These are phyloP conservation scores for Amyloporia xantha DNA, from an alignment of 768 basidiomycete species.

Conservation along the genomic window DNA sequence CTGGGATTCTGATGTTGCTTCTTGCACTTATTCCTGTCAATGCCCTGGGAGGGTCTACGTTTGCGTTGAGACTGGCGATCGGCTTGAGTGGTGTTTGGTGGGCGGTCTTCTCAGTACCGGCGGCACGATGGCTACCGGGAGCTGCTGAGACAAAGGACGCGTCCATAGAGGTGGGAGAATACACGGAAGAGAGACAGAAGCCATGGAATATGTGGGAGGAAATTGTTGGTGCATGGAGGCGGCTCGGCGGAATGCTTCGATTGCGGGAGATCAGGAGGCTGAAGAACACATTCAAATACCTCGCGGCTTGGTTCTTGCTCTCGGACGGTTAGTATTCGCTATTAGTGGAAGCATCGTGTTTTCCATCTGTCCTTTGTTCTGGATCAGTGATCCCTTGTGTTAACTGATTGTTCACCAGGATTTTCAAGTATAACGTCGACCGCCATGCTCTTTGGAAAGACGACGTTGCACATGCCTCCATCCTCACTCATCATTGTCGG, in stretches of 20 bases:
- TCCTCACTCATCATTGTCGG: conserved; percentile 77
- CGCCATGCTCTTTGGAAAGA: conserved; percentile 89
- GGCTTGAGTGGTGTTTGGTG: conserved; percentile 86
- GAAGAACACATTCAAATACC: conserved; percentile 80
- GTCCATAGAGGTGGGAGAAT: conserved; percentile 3
- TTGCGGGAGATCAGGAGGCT: conserved; percentile 69
- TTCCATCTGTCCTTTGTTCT: too few species aligned
- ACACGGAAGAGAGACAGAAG: conserved; percentile 3
- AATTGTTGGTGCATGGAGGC: conserved; percentile 65
- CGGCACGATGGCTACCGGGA: conserved; percentile 66
- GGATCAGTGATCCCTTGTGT: too few species aligned
- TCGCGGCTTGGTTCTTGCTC: conserved; percentile 91
- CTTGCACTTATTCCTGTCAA: conserved; percentile 75
- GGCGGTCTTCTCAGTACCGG: conserved; percentile 76
- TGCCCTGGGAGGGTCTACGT: conserved; percentile 64
- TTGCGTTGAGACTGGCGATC: conserved; percentile 75
- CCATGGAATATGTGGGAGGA: conserved; percentile 45
- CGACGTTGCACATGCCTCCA: conserved; percentile 72
- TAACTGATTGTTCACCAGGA: conserved; percentile 35
- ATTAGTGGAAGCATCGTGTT: too few species aligned
- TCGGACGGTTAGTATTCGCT: conserved; percentile 62
- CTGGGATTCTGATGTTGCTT: conserved; percentile 74
- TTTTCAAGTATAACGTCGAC: conserved; percentile 92
- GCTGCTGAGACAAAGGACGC: conserved; percentile 14
- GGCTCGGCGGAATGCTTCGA: conserved; percentile 67